Evolutionary conservation across 2,329 filamentous ascomycete species (phyloP), one percentile per base, ranked within the genome.

Genomic region (Phialophora chinensis): DNA sequence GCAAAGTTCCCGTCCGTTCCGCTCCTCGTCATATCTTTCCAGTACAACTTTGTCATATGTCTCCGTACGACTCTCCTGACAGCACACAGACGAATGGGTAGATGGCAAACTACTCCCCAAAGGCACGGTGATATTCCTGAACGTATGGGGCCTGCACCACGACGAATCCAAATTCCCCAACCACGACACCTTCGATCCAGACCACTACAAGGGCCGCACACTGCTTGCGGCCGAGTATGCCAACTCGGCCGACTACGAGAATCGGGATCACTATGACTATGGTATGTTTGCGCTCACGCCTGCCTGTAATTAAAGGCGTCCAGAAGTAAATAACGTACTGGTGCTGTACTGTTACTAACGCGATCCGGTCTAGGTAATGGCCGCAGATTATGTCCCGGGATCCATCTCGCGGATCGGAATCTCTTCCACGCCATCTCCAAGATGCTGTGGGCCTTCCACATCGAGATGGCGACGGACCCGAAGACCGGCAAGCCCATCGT

Each of bases 31-130:
- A 31, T 31, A 31, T 6, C 31, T 33, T 33, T 11, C 31, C 31
- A 11, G 10, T 3, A 3, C 31, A 33, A 10, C 2, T 25, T 1
- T 25, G 29, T 31, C 29, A 8, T 31, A 33, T 33, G 2, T 11
- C 31, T 33, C 6, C 31, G 3, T 11, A 11, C 8, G 10, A 70
- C 1, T 71, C 72, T 60, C 67, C 66, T 23, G 14, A 27, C 42
- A 23, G 73, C 79, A 82, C 57, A 77, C 29, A 61, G 58, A 61
- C 31, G 42, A 44, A 56, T 73, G 69, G 66, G 74, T 79, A 44
- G 73, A 80, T 8, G 83, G 81, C 5, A 79, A 78, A 60, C 75
- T 77, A 23, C 81, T 86, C 53, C 83, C 84, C 6, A 81, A 80
- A 49, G 78, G 78, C 5, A 75, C 82, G 0, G 77, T 74, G 1